A percentile compares a stretch with the other conserved stretches of the same genome.
Evolutionary conservation across 2,329 filamentous ascomycete species (phyloP).

Genomic region (Exophiala bonariae): DNA sequence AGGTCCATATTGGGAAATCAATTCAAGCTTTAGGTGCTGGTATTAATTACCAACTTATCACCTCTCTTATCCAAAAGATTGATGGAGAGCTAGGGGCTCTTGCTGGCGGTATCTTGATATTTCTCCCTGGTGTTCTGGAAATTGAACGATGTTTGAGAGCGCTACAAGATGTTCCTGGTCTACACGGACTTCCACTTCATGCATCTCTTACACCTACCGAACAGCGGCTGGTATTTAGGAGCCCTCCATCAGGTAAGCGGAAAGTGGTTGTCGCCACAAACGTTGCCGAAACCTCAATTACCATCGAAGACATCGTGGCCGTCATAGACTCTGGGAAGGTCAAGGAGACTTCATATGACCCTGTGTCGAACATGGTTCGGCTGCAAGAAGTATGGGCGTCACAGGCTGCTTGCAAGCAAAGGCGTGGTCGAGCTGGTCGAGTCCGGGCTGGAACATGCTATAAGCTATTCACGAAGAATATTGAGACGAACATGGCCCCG

Average conservation of each 20-base stretch:
- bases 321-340: constrained; percentile 95
- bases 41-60: constrained; percentile 88
- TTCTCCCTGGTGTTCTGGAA: constrained; percentile 87
- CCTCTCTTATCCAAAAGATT: constrained; percentile 76
- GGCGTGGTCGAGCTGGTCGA: constrained; percentile 87
- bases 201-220: constrained; percentile 87
- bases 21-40: constrained; percentile 75
- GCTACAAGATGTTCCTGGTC: constrained; percentile 62
- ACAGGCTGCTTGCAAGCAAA: constrained; percentile 88
- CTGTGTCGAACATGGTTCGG: constrained; percentile 88
- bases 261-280: constrained; percentile 96
- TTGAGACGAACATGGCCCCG: constrained; percentile 80
- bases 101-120: constrained; percentile 89
- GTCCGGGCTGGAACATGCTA: constrained; percentile 90
- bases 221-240: constrained; percentile 81
- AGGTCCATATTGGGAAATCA: constrained; percentile 61
- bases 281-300: constrained; percentile 97
- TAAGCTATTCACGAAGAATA: constrained; percentile 86
- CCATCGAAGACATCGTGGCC: constrained; percentile 93
- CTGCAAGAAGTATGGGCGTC: constrained; percentile 96
- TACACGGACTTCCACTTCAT: constrained; percentile 84
- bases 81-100: constrained; percentile 72
- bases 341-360: constrained; percentile 94
- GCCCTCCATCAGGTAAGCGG: constrained; percentile 73
- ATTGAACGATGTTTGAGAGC: constrained; percentile 78